Conservation (phyloP, 805 yeast species). For the Ogataea nakhonphanomensis region DNA sequence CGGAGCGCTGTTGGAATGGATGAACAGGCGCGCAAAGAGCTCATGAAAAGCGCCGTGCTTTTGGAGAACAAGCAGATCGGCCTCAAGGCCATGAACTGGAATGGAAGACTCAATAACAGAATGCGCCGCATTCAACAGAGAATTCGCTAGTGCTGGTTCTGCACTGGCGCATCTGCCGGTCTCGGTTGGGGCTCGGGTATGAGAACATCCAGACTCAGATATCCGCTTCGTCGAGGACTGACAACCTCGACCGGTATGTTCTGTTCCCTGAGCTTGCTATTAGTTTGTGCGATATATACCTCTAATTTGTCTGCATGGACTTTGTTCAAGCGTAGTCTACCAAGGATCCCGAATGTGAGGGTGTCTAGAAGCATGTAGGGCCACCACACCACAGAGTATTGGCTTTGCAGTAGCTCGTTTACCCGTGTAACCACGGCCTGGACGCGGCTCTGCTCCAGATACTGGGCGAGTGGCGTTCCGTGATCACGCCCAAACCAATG, state of each 20-base stretch:
- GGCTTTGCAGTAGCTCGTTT: slow-evolving; percentile 40
- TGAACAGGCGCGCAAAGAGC: slow-evolving; percentile 30
- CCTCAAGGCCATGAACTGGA: slow-evolving; percentile 34
- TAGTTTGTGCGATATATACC: slow-evolving; percentile 34
- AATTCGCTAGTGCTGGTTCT: slow-evolving; percentile 8
- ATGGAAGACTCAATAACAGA: slow-evolving; percentile 31
- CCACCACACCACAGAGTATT: slow-evolving; percentile 37
- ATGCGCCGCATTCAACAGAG: slow-evolving; percentile 30
- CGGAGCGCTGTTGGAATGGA: slow-evolving; percentile 30
- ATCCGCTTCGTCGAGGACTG: slow-evolving; percentile 52
- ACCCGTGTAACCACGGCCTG: slow-evolving; percentile 39
- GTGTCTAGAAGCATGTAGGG: slow-evolving; percentile 41
- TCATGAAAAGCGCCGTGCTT: slow-evolving; percentile 22
- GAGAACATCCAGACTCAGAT: slow-evolving; percentile 54
- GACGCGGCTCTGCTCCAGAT: slow-evolving; percentile 39
- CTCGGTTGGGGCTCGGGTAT: slow-evolving; percentile 39
- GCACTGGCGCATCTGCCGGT: too few species aligned
- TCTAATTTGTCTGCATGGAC: slow-evolving; percentile 41
- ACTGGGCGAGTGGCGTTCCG: slow-evolving; percentile 44
- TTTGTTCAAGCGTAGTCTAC: slow-evolving; percentile 33
- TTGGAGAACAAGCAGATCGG: slow-evolving; percentile 30
- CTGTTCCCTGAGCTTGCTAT: slow-evolving; percentile 23
- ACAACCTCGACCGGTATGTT: slow-evolving; percentile 38
- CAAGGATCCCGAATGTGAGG: slow-evolving; percentile 40
- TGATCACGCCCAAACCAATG: slow-evolving; percentile 53